Base-by-base conservation (phyloP, 2,329 filamentous ascomycete species). In the Ascosphaera aggregata region DNA sequence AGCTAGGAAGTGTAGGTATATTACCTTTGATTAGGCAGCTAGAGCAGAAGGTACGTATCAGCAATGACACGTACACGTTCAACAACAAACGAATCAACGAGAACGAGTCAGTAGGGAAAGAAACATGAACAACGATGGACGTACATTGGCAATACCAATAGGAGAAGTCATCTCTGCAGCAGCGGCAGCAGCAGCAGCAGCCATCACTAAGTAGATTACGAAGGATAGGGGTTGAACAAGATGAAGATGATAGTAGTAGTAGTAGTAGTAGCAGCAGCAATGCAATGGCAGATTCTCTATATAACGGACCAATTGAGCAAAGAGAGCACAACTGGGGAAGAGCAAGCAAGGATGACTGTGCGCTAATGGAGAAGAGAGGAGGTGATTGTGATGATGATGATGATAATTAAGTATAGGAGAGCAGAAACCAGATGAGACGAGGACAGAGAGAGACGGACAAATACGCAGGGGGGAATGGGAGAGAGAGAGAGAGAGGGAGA, bases 111-210 rank as follows among this genome's bases (percentile, higher is more conserved):
- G n/a, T n/a, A n/a, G n/a, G n/a, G n/a, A n/a, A n/a, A n/a, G n/a
- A n/a, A n/a, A n/a, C n/a, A n/a, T n/a, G n/a, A n/a, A n/a, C n/a
- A n/a, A n/a, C 38, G 43, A 41, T 17, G 15, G 9, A 69, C 70
- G 59, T 60, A 76, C 71, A 58, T 77, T 76, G 66, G 73, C 73
- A 71, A 77, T 77, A 63, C 73, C 73, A 69, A 77, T 77, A 50
- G 71, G 72, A 51, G 70, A 69, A 43, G 68, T 64, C 47, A 69
- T 70, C 53, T 76, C 72, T 49, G 58, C 57, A 42, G 59, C 57
- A 45, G 56, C 46, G 41, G 54, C 55, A 39, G 71, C 68, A 70
- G 75, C 75, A 56, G 52, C 46, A 39, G 42, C 38, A 44, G 41
- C 38, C 22, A 41, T 15, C n/a, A n/a, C n/a, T n/a, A n/a, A n/a